Evolutionary conservation across 2,329 filamentous ascomycete genomes (phyloP), one percentile per base, ranked within the genome.

Genomic region (Phialophora expanda): DNA sequence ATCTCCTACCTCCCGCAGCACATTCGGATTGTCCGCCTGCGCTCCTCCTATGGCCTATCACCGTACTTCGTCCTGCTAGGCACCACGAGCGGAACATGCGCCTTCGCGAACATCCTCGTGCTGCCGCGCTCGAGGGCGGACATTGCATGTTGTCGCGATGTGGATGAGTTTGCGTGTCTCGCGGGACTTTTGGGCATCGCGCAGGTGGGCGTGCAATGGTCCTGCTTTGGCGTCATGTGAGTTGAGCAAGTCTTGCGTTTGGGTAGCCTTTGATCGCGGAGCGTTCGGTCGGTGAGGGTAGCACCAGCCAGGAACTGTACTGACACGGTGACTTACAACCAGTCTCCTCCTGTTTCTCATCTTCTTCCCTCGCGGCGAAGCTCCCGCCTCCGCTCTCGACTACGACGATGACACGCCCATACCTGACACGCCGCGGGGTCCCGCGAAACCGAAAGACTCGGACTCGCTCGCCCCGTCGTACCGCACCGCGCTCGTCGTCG

Each of bases 1-100:
- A 81, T 96, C 65, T 98, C 94, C 38, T 99, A 99, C 80, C 85
- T 98, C 2, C 95, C 95, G 0, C 95, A 99, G 77, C 94, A 98
- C 79, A 86, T 90, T 77, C 92, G 95, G 74, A 98, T 99, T 79
- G 91, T 97, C 72, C 83, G 86, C 48, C 87, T 93, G 62, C 87
- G 89, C 67, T 95, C 92, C 14, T 96, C 94, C 24, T 94, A 96
- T 77, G 95, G 95, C 68, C 93, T 99, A 68, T 97, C 93, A 32
- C 94, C 95, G 8, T 95, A 94, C 78, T 99, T 97, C 76, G 89
- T 99, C 70, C 86, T 98, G 1, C 87, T 99, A n/a, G 95, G 95
- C 66, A 92, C 91, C 28, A 94, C 94, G 1, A 96, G 92, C 7
- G 91, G 91, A 73, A 96, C 91, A 59, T 91, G 90, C 56, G 90